These are phyloP conservation scores for Protomyces macrosporus DNA, from an alignment of 1,139 yeast genomes.

Conservation along the genomic window DNA sequence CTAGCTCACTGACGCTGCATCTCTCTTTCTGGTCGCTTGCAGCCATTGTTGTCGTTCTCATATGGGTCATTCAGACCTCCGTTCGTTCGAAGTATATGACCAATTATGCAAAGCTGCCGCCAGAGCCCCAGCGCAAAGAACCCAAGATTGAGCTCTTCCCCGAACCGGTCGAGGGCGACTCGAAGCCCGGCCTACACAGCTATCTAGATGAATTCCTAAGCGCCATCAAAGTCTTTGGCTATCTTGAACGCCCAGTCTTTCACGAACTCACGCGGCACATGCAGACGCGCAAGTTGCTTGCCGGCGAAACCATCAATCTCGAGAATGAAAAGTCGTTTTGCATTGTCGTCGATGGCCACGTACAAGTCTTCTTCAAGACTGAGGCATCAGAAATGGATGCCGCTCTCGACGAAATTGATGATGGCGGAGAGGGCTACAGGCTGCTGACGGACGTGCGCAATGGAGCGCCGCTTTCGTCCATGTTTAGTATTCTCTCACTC, in stretches of 20 bases:
- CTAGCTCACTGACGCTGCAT: conserved; percentile 23
- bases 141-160: conserved; percentile 45
- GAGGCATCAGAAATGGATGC: conserved; percentile 31
- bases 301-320: conserved; percentile 68
- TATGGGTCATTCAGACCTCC: conserved; percentile 38
- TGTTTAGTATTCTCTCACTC: conserved; percentile 71
- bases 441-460: conserved; percentile 76
- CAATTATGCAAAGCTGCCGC: conserved; percentile 50
- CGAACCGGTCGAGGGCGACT: conserved; percentile 40
- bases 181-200: conserved; percentile 46
- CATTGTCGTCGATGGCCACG: conserved; percentile 88
- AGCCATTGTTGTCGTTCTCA: neutral
- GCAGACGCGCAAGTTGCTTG: conserved; percentile 77
- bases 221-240: conserved; percentile 92
- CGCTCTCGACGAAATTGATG: conserved; percentile 44
- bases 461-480: conserved; percentile 77
- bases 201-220: conserved; percentile 83
- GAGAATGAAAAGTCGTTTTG: conserved; percentile 79
- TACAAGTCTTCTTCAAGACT: conserved; percentile 68
- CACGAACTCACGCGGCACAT: conserved; percentile 87
- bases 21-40: conserved; percentile 19
- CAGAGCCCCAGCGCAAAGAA: conserved; percentile 46
- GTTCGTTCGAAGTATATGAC: conserved; percentile 51
- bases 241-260: conserved; percentile 81
- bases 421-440: conserved; percentile 58